Evolutionary conservation across 2,329 filamentous ascomycete species (phyloP).

Genomic region (Reticulascus tulasneorum): DNA sequence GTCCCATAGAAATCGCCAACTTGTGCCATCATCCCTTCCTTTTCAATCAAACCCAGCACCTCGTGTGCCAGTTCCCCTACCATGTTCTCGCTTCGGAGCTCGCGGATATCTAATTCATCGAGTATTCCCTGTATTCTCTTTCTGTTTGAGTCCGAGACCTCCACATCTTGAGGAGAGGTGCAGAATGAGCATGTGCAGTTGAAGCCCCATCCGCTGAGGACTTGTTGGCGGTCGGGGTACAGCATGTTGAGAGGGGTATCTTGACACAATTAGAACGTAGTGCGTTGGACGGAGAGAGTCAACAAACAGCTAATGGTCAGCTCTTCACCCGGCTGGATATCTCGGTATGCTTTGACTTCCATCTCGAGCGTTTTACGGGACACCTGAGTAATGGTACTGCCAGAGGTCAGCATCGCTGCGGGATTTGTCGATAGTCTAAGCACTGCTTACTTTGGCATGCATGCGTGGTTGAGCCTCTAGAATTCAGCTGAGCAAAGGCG

Average conservation of each 20-base stretch:
- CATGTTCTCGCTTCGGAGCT: constrained; percentile 6
- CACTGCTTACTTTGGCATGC: constrained; percentile 28
- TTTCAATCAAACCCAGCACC: constrained; percentile 14
- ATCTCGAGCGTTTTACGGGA: constrained; percentile 24
- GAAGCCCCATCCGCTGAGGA: constrained; percentile 22
- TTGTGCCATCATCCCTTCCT: constrained; percentile 20
- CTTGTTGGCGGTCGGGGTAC: constrained; percentile 16
- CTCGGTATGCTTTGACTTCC: constrained; percentile 27
- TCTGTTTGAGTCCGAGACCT: constrained; percentile 18
- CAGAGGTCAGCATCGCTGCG: neutral
- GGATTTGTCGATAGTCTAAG: neutral
- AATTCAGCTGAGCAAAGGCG: neutral
- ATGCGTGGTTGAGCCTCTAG: constrained; percentile 32
- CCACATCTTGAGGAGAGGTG: constrained; percentile 10
- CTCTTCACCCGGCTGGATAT: constrained; percentile 29
- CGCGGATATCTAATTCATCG: constrained; percentile 14
- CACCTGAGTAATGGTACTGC: constrained; percentile 28
- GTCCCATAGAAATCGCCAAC: constrained; percentile 19
- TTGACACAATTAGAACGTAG: constrained; percentile 1
- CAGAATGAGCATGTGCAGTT: constrained; percentile 23
- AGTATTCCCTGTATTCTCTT: constrained; percentile 18
- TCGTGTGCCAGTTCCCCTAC: constrained; percentile 15
- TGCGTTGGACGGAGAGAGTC: neutral
- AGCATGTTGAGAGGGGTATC: constrained; percentile 22
- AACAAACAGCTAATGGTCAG: constrained; percentile 30